A percentile compares a stretch with the other conserved stretches of the same genome.
Evolutionary conservation across 371 early-diverging fungal species (phyloP).

Genomic region (Polyrhizophydium stewartii): DNA sequence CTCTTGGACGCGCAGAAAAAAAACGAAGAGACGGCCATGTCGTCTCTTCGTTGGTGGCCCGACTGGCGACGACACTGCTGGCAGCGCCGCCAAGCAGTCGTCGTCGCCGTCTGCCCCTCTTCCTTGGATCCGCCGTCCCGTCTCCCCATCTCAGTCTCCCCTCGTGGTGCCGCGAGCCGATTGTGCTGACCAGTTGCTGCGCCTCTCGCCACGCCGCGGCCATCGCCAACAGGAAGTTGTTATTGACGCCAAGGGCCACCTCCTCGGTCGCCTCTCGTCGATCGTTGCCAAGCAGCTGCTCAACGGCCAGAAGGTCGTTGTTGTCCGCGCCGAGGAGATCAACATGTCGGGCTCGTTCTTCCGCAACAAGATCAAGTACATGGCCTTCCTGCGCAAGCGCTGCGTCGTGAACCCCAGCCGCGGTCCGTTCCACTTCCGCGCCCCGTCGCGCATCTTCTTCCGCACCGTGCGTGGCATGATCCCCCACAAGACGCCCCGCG

Average conservation of each 20-base stretch:
- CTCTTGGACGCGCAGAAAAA: no score
- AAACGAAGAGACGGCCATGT: no score
- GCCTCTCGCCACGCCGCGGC: no score
- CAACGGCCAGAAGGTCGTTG: slow-evolving; percentile 95
- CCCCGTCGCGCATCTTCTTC: slow-evolving; percentile 98
- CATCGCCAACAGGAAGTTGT: slow-evolving; percentile 88
- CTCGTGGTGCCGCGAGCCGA: no score
- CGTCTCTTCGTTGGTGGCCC: no score
- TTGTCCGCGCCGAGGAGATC: slow-evolving; percentile 98
- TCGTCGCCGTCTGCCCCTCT: no score
- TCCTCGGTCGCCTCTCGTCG: slow-evolving; percentile 98
- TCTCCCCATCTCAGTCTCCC: no score
- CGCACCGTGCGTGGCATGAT: slow-evolving; percentile 98
- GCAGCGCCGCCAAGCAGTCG: no score
- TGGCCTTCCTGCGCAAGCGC: slow-evolving; percentile 98
- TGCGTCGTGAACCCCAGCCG: slow-evolving; percentile 96
- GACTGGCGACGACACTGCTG: no score
- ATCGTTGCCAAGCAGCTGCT: slow-evolving; percentile 98
- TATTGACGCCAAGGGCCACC: slow-evolving; percentile 99
- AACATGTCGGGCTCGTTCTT: slow-evolving; percentile 98
- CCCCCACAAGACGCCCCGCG: slow-evolving; percentile 98
- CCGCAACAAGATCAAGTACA: slow-evolving; percentile 98
- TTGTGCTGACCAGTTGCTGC: no score
- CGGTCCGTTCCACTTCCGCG: slow-evolving; percentile 99
- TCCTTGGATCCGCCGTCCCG: no score